A percentile compares a stretch with the other conserved stretches of the same genome.
phyloP scores from a whole-genome alignment of 371 early-diverging fungal species.

The Amoeboaphelidium protococcarum region DNA sequence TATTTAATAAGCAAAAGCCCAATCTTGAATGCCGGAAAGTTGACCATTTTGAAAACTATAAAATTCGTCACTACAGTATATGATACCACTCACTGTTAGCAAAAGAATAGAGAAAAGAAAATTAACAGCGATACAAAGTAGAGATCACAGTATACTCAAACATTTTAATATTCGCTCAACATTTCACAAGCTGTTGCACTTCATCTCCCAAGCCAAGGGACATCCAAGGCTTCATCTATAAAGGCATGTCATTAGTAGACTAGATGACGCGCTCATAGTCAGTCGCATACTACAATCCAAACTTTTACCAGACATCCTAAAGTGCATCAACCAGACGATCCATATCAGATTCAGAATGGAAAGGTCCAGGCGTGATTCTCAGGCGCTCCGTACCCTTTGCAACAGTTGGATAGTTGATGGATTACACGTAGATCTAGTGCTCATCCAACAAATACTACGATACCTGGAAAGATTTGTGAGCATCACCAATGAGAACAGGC shows the following conservation, averaged over 20 bases:
- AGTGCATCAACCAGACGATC: conserved; percentile 57
- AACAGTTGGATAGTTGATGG: conserved; percentile 94
- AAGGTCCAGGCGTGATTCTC: conserved; percentile 90
- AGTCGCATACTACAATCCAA: conserved; percentile 55
- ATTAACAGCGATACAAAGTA: no score
- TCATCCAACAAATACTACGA: conserved; percentile 65
- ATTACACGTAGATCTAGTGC: conserved; percentile 83
- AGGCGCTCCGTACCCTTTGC: conserved; percentile 82
- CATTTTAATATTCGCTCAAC: no score
- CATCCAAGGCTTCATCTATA: no score
- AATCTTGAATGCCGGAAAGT: not conserved
- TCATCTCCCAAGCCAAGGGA: no score
- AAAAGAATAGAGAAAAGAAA: no score
- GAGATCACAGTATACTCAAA: no score
- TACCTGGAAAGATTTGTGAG: conserved; percentile 66
- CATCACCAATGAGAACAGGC: conserved; percentile 86
- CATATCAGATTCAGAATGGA: conserved; percentile 54
- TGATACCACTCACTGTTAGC: no score
- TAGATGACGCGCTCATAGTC: no score
- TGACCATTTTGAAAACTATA: not conserved
- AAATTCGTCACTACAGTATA: no score
- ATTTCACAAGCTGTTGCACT: no score
- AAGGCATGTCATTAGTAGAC: no score
- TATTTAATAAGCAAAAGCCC: not conserved
- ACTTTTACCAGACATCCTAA: conserved; percentile 54